Base-by-base conservation (phyloP, 306 rosid genomes). In the Acacia confusa region DNA sequence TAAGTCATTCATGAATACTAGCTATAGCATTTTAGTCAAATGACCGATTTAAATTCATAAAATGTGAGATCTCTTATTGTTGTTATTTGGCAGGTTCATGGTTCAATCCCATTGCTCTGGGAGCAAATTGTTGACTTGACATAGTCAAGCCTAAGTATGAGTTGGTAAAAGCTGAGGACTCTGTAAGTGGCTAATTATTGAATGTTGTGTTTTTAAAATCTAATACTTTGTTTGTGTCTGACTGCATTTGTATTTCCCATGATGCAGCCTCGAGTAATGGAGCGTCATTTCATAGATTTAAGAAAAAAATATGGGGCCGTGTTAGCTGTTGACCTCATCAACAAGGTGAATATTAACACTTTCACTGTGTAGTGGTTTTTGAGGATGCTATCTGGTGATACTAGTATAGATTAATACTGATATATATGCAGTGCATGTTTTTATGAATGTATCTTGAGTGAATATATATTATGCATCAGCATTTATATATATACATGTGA, bases 241-340 rank as follows among this genome's bases (percentile, higher is more conserved):
- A 36, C 40, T 6, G 7, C 40, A 78, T 77, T 74, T 89, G 76
- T 84, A 82, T 82, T 38, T 76, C 75, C 71, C 73, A 70, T 79
- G 60, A 70, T 82, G 85, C 91, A 93, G 98, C 86, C 97, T 69
- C 88, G 82, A 72, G 88, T 91, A 60, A 90, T 80, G 15, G 97
- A 93, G 84, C 89, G 94, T 20, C 97, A 93, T 88, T 84, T 93
- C 81, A 86, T 93, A 78, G 97, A 93, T 82, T 88, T 93, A 82
- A 93, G 94, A 78, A 93, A 93, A 84, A 91, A 89, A 79, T 93
- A 93, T 86, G 97, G 97, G 69, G 82, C 88, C 83, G 97, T 93
- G 50, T 78, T 93, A 27, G 97, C 91, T 75, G 83, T 93, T 79
- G 93, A 93, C 88, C 93, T 93, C 82, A 84, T 93, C 73, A 93